Evolutionary conservation across 495 filamentous ascomycete genomes (phyloP).

Genomic region (Trichocladium antarcticum): DNA sequence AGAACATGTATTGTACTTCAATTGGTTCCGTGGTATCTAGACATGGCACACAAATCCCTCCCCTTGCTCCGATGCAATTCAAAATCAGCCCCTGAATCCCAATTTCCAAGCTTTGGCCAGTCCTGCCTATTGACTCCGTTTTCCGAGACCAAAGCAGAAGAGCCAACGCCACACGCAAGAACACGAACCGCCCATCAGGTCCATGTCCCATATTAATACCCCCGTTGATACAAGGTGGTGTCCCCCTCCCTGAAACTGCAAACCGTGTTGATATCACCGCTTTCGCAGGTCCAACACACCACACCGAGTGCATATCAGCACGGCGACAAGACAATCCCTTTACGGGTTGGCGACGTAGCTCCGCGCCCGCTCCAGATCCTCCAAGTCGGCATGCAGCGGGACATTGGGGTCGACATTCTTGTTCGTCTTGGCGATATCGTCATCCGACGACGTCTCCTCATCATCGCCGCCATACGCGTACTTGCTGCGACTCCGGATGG

Average conservation of each 20-base stretch:
- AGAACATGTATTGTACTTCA: background rate
- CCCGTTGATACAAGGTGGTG: too few species aligned
- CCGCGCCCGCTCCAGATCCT: constrained; percentile 30
- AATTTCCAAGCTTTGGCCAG: background rate
- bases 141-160: background rate
- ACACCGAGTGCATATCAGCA: background rate
- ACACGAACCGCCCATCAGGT: too few species aligned
- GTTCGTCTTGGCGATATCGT: constrained; percentile 19
- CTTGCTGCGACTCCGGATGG: constrained; percentile 51
- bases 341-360: constrained; percentile 38
- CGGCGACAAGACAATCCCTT: constrained; percentile 5
- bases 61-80: background rate
- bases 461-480: constrained; percentile 51
- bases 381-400: constrained; percentile 19
- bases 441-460: constrained; percentile 19
- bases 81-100: background rate
- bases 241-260: background rate
- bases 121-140: background rate
- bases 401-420: constrained; percentile 13
- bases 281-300: background rate
- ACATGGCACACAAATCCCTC: background rate
- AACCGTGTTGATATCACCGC: background rate
- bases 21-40: background rate
- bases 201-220: background rate
- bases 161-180: background rate